Evolutionary conservation across 2,329 filamentous ascomycete genomes (phyloP).

Genomic region (Hirsutella minnesotensis): DNA sequence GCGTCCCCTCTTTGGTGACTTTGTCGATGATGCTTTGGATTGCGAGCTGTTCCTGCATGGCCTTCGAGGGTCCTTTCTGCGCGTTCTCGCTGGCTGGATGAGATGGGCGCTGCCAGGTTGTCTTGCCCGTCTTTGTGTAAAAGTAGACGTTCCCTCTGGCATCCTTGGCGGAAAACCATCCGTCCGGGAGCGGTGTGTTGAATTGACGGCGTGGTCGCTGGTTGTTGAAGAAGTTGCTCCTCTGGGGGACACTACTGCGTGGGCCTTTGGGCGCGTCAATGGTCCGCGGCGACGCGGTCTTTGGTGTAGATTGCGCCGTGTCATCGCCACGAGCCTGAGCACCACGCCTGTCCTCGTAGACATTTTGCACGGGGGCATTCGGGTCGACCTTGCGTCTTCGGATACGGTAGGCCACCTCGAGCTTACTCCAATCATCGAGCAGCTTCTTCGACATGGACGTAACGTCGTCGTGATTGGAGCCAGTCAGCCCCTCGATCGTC

Average conservation of each 20-base stretch:
- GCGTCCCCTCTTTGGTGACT: conserved; percentile 57
- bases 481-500: conserved; percentile 57
- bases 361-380: conserved; percentile 42
- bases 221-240: conserved; percentile 30
- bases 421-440: conserved; percentile 74
- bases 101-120: conserved; percentile 73
- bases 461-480: conserved; percentile 63
- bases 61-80: conserved; percentile 53
- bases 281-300: conserved; percentile 29
- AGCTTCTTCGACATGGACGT: conserved; percentile 58
- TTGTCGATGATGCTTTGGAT: conserved; percentile 79
- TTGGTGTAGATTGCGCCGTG: conserved; percentile 21
- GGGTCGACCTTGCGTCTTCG: conserved; percentile 78
- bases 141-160: conserved; percentile 67
- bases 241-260: conserved; percentile 47
- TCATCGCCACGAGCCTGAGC: conserved; percentile 29
- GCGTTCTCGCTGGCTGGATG: conserved; percentile 52
- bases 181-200: conserved; percentile 54
- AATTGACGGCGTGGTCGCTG: conserved; percentile 44
- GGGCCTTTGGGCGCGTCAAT: conserved; percentile 45
- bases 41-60: conserved; percentile 52
- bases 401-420: conserved; percentile 87
- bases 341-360: conserved; percentile 50
- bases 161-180: conserved; percentile 73
- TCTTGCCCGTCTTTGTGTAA: conserved; percentile 66